Evolutionary conservation across 768 basidiomycete species (phyloP), one percentile per base, ranked within the genome.

Genomic region (Terana coerulea): DNA sequence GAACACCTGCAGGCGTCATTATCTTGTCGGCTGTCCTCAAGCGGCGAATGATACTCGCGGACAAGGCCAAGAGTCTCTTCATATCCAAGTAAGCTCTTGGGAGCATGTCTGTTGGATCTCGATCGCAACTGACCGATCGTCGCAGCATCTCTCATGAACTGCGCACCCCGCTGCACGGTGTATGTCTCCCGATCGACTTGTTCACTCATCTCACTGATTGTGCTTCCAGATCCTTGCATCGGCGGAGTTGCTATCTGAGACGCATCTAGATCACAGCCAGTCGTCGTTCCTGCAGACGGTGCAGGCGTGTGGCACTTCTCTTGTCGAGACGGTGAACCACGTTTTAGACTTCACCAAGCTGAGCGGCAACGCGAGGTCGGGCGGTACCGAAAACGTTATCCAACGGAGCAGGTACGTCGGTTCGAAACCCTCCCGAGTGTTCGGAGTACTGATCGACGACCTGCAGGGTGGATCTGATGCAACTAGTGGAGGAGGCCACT

Each of bases 291-390:
- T 97, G 44, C 88, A 93, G 63, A 97, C 95, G 0, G 90, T 97
- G 1, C 89, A 94, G 65, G 93, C 91, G 5, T 97, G 94, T 62
- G 94, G 93, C 12, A 95, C 88, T n/a, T 92, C 91, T 1, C 77
- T 98, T 1, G 91, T 95, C 35, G 95, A 98, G 72, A 95, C 94
- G 0, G 93, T 98, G 43, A 97, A 97, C 62, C 95, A 98, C 59
- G 95, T 98, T 5, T 73, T 98, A 24, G 95, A 98, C 65, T 98
- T 95, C 63, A 95, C 93, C 26, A 98, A 98, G 63, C 76, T 95
- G 21, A 93, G 90, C 54, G 93, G 92, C 19, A 90, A 87, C 60
- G 75, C 83, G 40, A 90, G 89, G 64, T 76, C 82, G 2, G 89
- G 87, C 24, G 86, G 86, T 34, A 80, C 86, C 7, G 84, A 90